Conservation (phyloP, 2,329 filamentous ascomycete genomes). For the Penicillium oxalicum region DNA sequence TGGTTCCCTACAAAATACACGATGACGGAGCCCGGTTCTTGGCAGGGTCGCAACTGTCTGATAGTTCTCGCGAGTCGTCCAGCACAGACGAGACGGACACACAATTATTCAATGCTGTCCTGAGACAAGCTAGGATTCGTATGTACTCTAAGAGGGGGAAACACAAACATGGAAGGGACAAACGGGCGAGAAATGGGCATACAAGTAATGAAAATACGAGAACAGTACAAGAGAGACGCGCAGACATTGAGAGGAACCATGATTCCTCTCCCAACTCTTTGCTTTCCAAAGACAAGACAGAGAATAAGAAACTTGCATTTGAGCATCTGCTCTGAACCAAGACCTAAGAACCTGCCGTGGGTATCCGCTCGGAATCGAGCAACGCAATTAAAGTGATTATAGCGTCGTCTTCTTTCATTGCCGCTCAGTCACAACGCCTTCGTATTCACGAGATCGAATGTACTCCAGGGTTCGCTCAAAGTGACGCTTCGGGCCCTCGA, state of each 20-base stretch:
- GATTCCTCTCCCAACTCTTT: neutral
- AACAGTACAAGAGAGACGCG: conserved; percentile 4
- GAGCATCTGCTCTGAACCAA: neutral
- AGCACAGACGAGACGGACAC: conserved; percentile 4
- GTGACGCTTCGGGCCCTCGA: conserved; percentile 87
- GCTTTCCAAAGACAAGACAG: conserved; percentile 10
- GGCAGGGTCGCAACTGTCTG: too few relatives aligned
- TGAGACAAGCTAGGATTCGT: conserved; percentile 24
- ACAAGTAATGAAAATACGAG: conserved; percentile 3
- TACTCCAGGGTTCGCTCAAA: conserved; percentile 94
- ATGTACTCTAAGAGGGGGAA: conserved; percentile 20
- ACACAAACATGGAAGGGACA: neutral
- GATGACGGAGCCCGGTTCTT: too few relatives aligned
- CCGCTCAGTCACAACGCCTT: conserved; percentile 74
- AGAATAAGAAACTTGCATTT: neutral
- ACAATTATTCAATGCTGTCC: conserved; percentile 21
- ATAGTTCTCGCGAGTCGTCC: too few relatives aligned
- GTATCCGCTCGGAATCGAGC: neutral
- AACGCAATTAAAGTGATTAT: neutral
- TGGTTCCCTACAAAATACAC: too few relatives aligned
- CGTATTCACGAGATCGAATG: conserved; percentile 84
- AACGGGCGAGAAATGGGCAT: too few relatives aligned
- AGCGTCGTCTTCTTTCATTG: conserved; percentile 21
- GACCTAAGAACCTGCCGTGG: neutral
- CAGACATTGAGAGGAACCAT: neutral